Base-by-base conservation (phyloP, 768 basidiomycete species). In the Galerina sulciceps region DNA sequence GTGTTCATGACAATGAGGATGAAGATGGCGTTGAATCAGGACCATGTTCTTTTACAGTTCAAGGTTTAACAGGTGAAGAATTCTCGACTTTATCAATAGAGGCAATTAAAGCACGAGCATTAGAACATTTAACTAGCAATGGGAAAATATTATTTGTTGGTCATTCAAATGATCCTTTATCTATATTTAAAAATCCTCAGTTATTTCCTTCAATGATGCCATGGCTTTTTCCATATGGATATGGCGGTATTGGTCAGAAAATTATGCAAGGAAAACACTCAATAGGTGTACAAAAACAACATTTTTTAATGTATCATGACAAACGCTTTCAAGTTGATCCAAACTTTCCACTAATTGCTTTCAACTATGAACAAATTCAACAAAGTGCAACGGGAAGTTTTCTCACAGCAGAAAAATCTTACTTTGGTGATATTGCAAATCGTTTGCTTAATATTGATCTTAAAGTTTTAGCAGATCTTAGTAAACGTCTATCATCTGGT, bases 161-260 rank as follows among this genome's bases (percentile, higher is more conserved):
- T 11, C 57, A 58, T 31, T 31, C 36, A 15, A 14, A 11, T 2
- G 22, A 10, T 0, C 57, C 50, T 9, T 34, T 52, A 11, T 45
- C 57, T 0, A 23, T 38, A 37, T 56, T 40, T 41, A 15, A 47
- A 14, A 56, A 56, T 34, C 45, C 55, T 1, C 55, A 56, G 13
- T 31, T 31, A 10, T 54, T 13, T 77, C 26, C 26, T 31, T 31
- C 26, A 31, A 31, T 31, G 2, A 31, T 31, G 26, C 26, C 26
- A 71, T 74, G 72, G 71, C 51, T 79, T 0, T 80, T 74, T 66
- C 77, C 74, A 1, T 79, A 78, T 65, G 76, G 79, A 5, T 34
- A 65, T n/a, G 72, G 73, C 8, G 63, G 69, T 1, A 60, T 72
- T 20, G 70, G 71, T 9, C 56, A 57, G 20, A 1, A 48, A 34